These are phyloP conservation scores for Boletus coccyginus DNA, from an alignment of 768 basidiomycete genomes.

Conservation along the genomic window DNA sequence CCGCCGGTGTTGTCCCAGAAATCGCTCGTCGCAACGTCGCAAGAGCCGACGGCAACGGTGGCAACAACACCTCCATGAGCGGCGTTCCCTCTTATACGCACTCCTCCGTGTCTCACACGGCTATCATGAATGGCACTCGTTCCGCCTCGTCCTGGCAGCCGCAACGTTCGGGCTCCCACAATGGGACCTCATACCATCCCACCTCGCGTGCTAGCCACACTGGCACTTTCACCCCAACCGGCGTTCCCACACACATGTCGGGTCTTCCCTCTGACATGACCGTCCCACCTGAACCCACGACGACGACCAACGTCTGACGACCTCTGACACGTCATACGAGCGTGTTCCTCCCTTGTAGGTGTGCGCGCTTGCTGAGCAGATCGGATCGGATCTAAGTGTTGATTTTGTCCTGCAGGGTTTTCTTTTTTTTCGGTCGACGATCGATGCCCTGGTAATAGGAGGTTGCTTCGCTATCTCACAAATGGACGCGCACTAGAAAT, in stretches of 20 bases:
- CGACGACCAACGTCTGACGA: neutral
- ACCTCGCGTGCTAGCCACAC: neutral
- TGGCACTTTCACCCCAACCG: too few species aligned
- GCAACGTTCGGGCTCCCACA: neutral
- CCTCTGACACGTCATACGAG: too few species aligned
- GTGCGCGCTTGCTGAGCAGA: neutral
- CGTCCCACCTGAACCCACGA: too few species aligned
- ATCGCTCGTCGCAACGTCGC: neutral
- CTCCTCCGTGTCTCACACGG: neutral
- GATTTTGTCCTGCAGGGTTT: neutral
- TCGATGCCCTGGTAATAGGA: neutral
- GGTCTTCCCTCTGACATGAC: neutral
- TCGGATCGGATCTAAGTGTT: neutral
- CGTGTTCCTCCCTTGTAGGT: too few species aligned
- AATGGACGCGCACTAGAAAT: neutral
- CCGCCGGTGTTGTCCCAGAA: slow-evolving; percentile 4
- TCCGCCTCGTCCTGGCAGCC: neutral
- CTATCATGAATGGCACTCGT: neutral
- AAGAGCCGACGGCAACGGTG: neutral
- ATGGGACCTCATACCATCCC: neutral
- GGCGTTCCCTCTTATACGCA: neutral
- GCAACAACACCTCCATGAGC: neutral
- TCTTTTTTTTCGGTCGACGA: neutral
- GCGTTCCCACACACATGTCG: neutral
- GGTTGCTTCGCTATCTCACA: neutral